Evolutionary conservation across 306 rosid species (phyloP).

Genomic region (cucumber (Cucumis sativus)): DNA sequence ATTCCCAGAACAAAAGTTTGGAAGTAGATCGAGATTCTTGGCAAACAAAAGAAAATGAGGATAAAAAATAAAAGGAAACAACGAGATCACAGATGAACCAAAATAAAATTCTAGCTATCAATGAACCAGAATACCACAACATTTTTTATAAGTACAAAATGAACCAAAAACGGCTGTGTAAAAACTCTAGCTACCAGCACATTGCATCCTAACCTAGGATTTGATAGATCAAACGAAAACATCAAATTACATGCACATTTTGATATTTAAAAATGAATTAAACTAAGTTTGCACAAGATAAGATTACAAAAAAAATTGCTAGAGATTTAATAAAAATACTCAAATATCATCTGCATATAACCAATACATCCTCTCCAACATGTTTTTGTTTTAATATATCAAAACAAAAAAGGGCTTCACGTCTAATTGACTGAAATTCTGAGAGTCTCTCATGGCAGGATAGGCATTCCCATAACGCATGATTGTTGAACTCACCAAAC

Average conservation of each 20-base stretch:
- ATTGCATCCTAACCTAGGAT: neutral
- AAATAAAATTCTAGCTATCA: no score
- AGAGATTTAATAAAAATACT: neutral
- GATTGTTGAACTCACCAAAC: neutral
- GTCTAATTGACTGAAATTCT: neutral
- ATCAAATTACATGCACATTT: neutral
- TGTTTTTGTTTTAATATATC: no score
- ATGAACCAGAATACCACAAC: neutral
- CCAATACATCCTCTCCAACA: neutral
- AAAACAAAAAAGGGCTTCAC: neutral
- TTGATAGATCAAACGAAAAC: neutral
- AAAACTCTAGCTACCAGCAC: neutral
- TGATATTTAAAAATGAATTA: neutral
- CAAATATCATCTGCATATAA: neutral
- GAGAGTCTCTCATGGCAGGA: neutral
- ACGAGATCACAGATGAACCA: neutral
- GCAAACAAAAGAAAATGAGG: neutral
- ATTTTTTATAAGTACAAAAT: neutral
- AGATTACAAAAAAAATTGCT: neutral
- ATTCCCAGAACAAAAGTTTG: conserved; percentile 53
- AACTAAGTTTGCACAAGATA: neutral
- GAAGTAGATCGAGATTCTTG: conserved; percentile 40
- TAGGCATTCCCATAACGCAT: neutral
- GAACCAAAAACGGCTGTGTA: neutral
- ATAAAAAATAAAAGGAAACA: conserved; percentile 5